These are phyloP conservation scores for Dillenia suffruticosa DNA, from an alignment of 164 flowering plant species.

Conservation along the genomic window DNA sequence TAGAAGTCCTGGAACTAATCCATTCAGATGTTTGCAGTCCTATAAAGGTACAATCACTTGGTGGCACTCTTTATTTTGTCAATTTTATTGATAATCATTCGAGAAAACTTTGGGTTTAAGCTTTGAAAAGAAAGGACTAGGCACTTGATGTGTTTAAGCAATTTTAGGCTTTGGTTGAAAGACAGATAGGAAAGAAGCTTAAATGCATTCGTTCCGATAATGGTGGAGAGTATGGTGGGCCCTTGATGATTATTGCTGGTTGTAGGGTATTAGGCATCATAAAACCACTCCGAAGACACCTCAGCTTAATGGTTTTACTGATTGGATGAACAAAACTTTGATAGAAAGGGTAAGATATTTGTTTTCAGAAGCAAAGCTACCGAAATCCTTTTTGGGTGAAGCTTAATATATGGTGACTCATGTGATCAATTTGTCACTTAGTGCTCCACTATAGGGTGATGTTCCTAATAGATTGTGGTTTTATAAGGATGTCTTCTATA, in stretches of 20 bases:
- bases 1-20: conserved; percentile 1
- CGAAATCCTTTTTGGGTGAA: neutral
- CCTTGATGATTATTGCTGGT: conserved; percentile 11
- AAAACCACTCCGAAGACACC: conserved; percentile 4
- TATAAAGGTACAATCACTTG: neutral
- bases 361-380: neutral
- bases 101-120: neutral
- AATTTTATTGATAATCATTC: conserved; percentile 13
- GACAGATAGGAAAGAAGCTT: conserved; percentile 3
- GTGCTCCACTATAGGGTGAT: neutral
- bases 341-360: neutral
- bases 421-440: neutral
- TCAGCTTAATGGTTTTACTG: too few relatives aligned
- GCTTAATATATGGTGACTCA: neutral
- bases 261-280: conserved; percentile 6
- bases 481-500: neutral
- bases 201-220: conserved; percentile 9
- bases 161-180: conserved; percentile 11
- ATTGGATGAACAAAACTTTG: conserved; percentile 5
- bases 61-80: conserved; percentile 9
- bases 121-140: conserved; percentile 10
- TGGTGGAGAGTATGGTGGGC: conserved; percentile 9
- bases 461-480: neutral
- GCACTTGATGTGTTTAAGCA: conserved; percentile 5
- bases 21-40: conserved; percentile 6